These are phyloP conservation scores for Metschnikowia aberdeeniae DNA, from an alignment of 805 yeast genomes.

Conservation along the genomic window DNA sequence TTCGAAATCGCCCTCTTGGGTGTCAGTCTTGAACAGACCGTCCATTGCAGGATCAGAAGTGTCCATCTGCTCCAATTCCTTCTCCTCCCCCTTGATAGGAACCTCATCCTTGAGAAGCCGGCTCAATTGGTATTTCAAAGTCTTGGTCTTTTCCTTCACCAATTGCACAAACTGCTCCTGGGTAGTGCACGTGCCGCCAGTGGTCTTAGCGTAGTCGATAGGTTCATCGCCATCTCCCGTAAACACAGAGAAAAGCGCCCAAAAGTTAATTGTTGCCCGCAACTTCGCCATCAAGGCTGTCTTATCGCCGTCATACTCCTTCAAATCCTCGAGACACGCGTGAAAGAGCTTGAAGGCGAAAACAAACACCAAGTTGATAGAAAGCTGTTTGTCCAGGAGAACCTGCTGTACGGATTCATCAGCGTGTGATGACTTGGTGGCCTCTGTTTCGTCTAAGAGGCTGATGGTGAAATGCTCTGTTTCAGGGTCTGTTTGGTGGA, in stretches of 20 bases:
- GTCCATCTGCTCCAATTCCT: constrained; percentile 21
- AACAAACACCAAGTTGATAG: constrained; percentile 26
- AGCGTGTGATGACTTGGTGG: constrained; percentile 40
- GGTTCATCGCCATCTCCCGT: constrained; percentile 20
- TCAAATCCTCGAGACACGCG: constrained; percentile 32
- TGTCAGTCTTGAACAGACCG: not conserved
- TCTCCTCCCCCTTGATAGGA: constrained; percentile 22
- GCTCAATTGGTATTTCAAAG: constrained; percentile 37
- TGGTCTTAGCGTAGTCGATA: constrained; percentile 42
- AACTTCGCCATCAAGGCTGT: constrained; percentile 49
- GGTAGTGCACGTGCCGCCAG: constrained; percentile 62
- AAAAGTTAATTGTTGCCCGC: constrained; percentile 52
- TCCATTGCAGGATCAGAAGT: too few relatives aligned
- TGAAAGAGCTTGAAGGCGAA: constrained; percentile 60
- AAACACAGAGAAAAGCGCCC: constrained; percentile 42
- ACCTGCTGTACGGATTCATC: constrained; percentile 44
- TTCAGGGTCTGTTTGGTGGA: constrained; percentile 54
- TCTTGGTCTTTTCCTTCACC: constrained; percentile 50
- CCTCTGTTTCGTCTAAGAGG: constrained; percentile 70
- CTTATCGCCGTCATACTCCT: constrained; percentile 39
- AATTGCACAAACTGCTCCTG: constrained; percentile 50
- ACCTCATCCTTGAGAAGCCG: constrained; percentile 37
- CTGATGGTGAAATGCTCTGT: constrained; percentile 56
- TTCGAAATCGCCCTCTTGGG: not conserved
- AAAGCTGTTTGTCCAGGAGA: constrained; percentile 53